Evolutionary conservation across 2,329 filamentous ascomycete species (phyloP), one percentile per base, ranked within the genome.

Genomic region (Exophiala aquamarina): DNA sequence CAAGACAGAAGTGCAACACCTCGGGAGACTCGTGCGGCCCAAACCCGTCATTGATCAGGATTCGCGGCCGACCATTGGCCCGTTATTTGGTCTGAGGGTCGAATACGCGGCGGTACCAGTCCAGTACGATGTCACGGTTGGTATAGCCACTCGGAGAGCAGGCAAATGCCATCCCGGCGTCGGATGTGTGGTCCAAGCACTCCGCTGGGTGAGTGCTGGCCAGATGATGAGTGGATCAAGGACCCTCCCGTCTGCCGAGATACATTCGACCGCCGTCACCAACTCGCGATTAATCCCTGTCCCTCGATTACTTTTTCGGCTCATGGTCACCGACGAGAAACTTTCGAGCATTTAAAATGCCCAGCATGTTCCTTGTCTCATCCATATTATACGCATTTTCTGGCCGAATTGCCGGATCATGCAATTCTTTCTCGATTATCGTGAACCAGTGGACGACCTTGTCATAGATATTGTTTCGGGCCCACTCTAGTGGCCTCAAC

Each of bases 331-430:
- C 44, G 46, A 66, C 54, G 14, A 67, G 58, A 23, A 65, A 63
- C 54, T 66, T 64, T 3, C 66, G 33, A 33, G 60, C 62, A 29
- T 44, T 51, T 4, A 57, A 57, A 44, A 59, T 49, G 34, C 19
- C 54, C 19, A 68, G 55, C 50, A 67, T 56, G 11, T 67, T 55
- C 40, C 63, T 60, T 14, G 63, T 68, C 57, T 66, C 59, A 45
- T 68, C 63, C 50, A 68, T 66, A 44, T 67, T 67, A 49, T 68
- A 68, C 5, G 66, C 51, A 50, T 65, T 67, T 50, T 60, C 59
- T 28, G 36, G 43, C 23, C 63, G 33, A 21, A 64, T 52, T 8
- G 32, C 42, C 7, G 49, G 56, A 50, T 65, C 48, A 4, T 53
- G 26, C 6, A 66, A 42, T 20, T 59, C 56, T 41, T 54, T 46